These are phyloP conservation scores for Rhamnella rubrinervis DNA, from an alignment of 331 rosid genomes.

Conservation along the genomic window DNA sequence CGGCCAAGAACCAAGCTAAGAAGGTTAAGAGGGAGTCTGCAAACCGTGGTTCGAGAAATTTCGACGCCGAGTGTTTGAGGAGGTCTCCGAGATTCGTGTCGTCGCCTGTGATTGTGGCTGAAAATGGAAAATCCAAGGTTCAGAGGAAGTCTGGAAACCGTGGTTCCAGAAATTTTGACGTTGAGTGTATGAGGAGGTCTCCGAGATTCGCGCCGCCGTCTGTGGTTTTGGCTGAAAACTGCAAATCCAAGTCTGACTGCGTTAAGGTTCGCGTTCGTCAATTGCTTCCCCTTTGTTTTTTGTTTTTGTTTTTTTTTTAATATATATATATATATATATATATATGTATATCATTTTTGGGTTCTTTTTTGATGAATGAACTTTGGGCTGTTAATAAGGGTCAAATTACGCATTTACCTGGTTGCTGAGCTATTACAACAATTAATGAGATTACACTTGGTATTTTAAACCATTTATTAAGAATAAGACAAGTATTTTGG, in stretches of 20 bases:
- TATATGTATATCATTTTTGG: background rate
- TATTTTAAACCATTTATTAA: too few species aligned
- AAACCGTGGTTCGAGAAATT: background rate
- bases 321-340: background rate
- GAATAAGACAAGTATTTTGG: too few species aligned
- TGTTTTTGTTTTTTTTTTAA: too few species aligned
- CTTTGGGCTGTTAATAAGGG: too few species aligned
- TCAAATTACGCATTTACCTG: too few species aligned
- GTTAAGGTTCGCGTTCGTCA: slow-evolving; percentile 14
- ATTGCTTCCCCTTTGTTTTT: background rate
- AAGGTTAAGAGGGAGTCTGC: background rate
- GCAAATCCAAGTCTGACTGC: background rate
- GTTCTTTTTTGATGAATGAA: background rate
- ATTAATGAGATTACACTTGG: too few species aligned
- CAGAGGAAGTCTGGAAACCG: slow-evolving; percentile 5
- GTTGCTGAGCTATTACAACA: background rate
- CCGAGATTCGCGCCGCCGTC: slow-evolving; percentile 13
- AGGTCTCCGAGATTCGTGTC: slow-evolving; percentile 12
- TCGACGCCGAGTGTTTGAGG: background rate
- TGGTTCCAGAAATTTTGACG: slow-evolving; percentile 6
- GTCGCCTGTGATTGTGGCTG: slow-evolving; percentile 6
- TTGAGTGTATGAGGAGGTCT: slow-evolving; percentile 35
- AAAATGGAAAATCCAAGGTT: background rate
- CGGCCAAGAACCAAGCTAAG: background rate
- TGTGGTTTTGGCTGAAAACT: slow-evolving; percentile 8